Conservation (phyloP, 2,329 filamentous ascomycete species). For the Fusarium dlaminii region DNA sequence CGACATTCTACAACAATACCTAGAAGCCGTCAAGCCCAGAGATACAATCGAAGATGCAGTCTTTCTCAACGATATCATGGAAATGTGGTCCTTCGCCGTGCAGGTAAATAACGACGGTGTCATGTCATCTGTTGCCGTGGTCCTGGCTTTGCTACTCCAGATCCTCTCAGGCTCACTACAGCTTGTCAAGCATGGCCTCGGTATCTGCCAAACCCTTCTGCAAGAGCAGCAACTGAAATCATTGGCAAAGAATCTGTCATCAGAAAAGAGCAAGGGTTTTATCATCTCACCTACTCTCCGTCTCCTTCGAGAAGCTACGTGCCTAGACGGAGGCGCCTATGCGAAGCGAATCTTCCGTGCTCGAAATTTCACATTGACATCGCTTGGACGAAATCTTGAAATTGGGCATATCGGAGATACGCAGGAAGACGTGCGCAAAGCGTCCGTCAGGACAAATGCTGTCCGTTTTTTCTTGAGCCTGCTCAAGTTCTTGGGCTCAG, state of each 20-base stretch:
- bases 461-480: constrained; percentile 83
- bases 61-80: constrained; percentile 82
- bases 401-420: constrained; percentile 67
- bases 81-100: constrained; percentile 86
- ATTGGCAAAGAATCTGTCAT: constrained; percentile 79
- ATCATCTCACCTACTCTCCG: constrained; percentile 89
- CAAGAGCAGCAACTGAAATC: constrained; percentile 84
- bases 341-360: constrained; percentile 81
- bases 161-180: constrained; percentile 79
- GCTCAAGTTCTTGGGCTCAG: constrained; percentile 79
- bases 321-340: constrained; percentile 84
- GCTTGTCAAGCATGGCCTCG: constrained; percentile 77
- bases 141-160: constrained; percentile 83
- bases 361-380: constrained; percentile 81
- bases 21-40: constrained; percentile 64
- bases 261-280: constrained; percentile 84
- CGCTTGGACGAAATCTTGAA: constrained; percentile 81
- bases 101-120: constrained; percentile 83
- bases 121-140: constrained; percentile 81
- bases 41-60: constrained; percentile 59
- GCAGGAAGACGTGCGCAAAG: constrained; percentile 72
- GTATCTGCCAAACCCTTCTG: constrained; percentile 83
- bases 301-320: constrained; percentile 84
- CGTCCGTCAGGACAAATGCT: constrained; percentile 84
- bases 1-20: constrained; percentile 74